A percentile compares a stretch with the other conserved stretches of the same genome.
Evolutionary conservation across 108 stramenopile species (phyloP).

Genomic region (Seminavis robusta): DNA sequence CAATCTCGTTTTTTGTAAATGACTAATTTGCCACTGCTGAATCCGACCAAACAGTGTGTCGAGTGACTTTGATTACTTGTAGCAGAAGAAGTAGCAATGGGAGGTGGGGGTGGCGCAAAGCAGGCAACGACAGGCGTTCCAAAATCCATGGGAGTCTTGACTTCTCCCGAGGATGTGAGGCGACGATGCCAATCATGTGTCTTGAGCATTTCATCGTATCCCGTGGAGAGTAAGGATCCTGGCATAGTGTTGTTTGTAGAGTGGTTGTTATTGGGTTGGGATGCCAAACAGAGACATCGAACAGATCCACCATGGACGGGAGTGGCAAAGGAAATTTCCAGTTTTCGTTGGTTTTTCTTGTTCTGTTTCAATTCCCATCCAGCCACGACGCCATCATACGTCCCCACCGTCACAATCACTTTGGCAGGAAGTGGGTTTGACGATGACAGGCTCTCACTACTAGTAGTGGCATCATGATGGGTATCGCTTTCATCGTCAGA

Average conservation of each 20-base stretch:
- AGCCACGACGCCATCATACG: conserved; percentile 88
- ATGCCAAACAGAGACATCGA: conserved; percentile 57
- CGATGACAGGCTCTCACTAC: no score
- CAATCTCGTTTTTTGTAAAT: conserved; percentile 85
- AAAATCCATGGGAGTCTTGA: conserved; percentile 71
- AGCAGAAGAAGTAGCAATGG: conserved; percentile 7
- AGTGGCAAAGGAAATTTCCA: conserved; percentile 75
- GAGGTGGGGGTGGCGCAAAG: conserved; percentile 63
- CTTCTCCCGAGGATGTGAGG: conserved; percentile 59
- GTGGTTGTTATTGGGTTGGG: conserved; percentile 8
- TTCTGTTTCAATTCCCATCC: conserved; percentile 69
- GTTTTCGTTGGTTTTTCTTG: conserved; percentile 25
- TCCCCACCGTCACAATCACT: conserved; percentile 61
- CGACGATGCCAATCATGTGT: conserved; percentile 56
- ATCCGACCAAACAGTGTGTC: conserved; percentile 78
- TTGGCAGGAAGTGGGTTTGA: no score
- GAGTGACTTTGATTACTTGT: conserved; percentile 10
- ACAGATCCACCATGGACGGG: conserved; percentile 75
- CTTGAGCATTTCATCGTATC: conserved; percentile 78
- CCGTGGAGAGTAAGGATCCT: conserved; percentile 70
- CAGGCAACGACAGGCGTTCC: conserved; percentile 75
- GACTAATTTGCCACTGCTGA: conserved; percentile 70
- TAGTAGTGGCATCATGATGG: no score
- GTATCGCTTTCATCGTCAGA: no score
- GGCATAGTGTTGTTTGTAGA: conserved; percentile 27